A percentile compares a stretch with the other conserved stretches of the same genome.
Evolutionary conservation across 371 early-diverging fungal genomes (phyloP).

Genomic region (Entomophthora muscae): DNA sequence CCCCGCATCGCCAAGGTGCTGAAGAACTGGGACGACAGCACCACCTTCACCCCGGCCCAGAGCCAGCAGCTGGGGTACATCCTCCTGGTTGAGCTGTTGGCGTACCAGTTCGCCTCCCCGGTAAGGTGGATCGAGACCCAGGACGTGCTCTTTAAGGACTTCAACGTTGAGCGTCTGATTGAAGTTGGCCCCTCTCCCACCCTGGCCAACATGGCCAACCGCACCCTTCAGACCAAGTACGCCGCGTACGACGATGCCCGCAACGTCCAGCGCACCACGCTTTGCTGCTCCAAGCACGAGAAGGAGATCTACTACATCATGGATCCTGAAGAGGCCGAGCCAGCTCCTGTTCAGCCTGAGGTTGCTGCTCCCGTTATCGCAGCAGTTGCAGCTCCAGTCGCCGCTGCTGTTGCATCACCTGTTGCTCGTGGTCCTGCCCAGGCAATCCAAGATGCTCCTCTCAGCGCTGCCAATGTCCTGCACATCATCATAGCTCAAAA

Average conservation of each 20-base stretch:
- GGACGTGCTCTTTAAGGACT: conserved; percentile 67
- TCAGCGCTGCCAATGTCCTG: conserved; percentile 59
- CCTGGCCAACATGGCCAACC: conserved; percentile 78
- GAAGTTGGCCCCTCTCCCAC: conserved; percentile 87
- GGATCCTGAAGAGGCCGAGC: conserved; percentile 38
- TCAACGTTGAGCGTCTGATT: conserved; percentile 66
- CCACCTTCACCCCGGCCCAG: conserved; percentile 43
- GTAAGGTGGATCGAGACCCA: conserved; percentile 98
- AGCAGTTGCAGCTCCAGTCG: conserved; percentile 24
- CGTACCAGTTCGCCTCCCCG: conserved; percentile 85
- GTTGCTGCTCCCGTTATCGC: conserved; percentile 25
- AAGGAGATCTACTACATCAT: conserved; percentile 87
- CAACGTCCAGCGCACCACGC: conserved; percentile 67
- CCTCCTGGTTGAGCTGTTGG: conserved; percentile 77
- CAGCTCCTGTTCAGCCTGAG: neutral
- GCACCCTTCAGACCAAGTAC: conserved; percentile 89
- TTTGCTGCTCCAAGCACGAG: conserved; percentile 53
- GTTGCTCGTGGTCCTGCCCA: conserved; percentile 32
- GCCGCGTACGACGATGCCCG: conserved; percentile 88
- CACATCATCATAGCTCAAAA: conserved; percentile 77
- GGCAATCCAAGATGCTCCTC: conserved; percentile 45
- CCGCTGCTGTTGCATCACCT: conserved; percentile 33
- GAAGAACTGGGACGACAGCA: conserved; percentile 62
- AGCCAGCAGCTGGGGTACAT: conserved; percentile 74
- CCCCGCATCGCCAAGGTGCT: conserved; percentile 57